Percentiles rank a stretch among this genome's conserved stretches.
Conservation (phyloP, 1,284 basidiomycete species). For the Ganoderma sinense region DNA sequence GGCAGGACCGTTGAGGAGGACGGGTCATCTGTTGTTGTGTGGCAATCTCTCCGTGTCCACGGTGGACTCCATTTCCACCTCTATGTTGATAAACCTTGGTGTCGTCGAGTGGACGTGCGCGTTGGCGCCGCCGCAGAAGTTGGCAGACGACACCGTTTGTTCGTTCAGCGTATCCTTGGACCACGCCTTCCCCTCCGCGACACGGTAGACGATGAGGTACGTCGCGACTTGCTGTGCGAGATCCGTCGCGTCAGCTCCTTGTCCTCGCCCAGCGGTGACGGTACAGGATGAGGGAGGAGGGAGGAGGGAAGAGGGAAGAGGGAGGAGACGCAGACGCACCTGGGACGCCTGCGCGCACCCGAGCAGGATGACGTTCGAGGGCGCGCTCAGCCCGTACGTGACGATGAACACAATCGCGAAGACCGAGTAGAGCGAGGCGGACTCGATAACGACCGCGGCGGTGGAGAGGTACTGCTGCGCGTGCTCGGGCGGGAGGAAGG, state of each 20-base stretch:
- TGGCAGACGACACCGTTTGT: not conserved
- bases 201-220: constrained; percentile 44
- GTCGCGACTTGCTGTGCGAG: constrained; percentile 47
- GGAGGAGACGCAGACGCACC: constrained; percentile 2
- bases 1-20: too few species aligned
- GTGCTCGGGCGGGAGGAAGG: constrained; percentile 42
- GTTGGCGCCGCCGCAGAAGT: not conserved
- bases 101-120: too few species aligned
- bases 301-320: too few species aligned
- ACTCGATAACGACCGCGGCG: constrained; percentile 49
- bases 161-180: not conserved
- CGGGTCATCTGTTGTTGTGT: too few species aligned
- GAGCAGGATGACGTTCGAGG: constrained; percentile 5
- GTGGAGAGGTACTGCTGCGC: constrained; percentile 47
- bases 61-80: too few species aligned
- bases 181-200: constrained; percentile 33
- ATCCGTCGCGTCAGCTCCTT: not conserved
- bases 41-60: too few species aligned
- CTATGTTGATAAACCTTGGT: too few species aligned
- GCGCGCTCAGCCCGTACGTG: constrained; percentile 41
- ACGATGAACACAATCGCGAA: constrained; percentile 51
- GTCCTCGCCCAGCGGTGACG: too few species aligned
- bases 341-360: constrained; percentile 2
- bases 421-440: constrained; percentile 49
- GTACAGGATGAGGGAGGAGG: too few species aligned